Conservation (phyloP, 495 filamentous ascomycete species). For the Thermothielavioides terrestris region DNA sequence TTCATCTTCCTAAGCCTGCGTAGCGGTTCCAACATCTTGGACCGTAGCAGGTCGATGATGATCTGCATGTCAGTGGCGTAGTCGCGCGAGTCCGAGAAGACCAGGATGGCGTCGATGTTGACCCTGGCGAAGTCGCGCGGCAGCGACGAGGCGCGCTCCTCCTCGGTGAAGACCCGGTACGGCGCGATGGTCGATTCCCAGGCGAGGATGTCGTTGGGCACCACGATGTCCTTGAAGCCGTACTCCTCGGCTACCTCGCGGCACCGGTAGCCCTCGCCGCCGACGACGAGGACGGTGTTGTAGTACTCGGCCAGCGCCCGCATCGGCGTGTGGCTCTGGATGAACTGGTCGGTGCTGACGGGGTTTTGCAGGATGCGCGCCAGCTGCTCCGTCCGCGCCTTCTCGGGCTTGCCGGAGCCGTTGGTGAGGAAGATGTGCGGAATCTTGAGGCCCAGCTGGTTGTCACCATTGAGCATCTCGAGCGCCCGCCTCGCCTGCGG, state of each 20-base stretch:
- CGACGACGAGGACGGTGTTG: conserved; percentile 55
- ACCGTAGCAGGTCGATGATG: conserved; percentile 73
- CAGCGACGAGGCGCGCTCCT: conserved; percentile 48
- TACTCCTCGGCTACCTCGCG: conserved; percentile 58
- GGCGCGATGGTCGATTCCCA: conserved; percentile 53
- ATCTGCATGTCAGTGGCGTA: conserved; percentile 80
- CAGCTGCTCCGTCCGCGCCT: conserved; percentile 49
- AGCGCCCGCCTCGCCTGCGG: conserved; percentile 50
- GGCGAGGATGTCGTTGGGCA: conserved; percentile 59
- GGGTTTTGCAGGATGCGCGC: conserved; percentile 49
- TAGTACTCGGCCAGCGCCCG: conserved; percentile 59
- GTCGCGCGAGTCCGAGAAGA: conserved; percentile 76
- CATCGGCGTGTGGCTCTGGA: conserved; percentile 61
- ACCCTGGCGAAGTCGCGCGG: conserved; percentile 55
- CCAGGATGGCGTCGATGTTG: conserved; percentile 75
- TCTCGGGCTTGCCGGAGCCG: conserved; percentile 55
- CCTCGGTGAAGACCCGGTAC: conserved; percentile 53
- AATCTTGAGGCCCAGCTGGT: conserved; percentile 61
- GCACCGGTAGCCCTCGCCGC: conserved; percentile 57
- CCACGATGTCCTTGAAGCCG: conserved; percentile 57
- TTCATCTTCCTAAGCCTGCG: too few species aligned
- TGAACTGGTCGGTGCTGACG: conserved; percentile 56
- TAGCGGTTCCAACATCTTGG: too few species aligned
- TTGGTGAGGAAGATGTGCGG: conserved; percentile 65
- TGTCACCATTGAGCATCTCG: conserved; percentile 59